Evolutionary conservation across 495 filamentous ascomycete genomes (phyloP).

Genomic region (Penicillium crystallinum): DNA sequence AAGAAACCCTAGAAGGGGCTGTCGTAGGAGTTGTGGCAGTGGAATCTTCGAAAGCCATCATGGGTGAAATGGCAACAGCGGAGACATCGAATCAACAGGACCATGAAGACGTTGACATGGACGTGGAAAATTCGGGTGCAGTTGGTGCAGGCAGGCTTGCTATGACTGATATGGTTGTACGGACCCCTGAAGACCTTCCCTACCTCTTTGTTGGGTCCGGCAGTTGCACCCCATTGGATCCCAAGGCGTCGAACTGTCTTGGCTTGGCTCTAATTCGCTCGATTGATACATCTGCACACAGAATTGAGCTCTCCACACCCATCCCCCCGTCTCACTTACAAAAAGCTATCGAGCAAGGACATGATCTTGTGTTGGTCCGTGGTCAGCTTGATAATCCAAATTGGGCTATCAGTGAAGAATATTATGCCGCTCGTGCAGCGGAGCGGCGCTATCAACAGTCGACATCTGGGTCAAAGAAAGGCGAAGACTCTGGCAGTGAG

Average conservation of each 20-base stretch:
- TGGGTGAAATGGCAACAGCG: slow-evolving; percentile 8
- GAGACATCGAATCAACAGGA: slow-evolving; percentile 6
- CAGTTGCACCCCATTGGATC: slow-evolving; percentile 37
- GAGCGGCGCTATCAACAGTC: slow-evolving; percentile 30
- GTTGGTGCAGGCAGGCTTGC: background rate
- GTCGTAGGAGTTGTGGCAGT: slow-evolving; percentile 53
- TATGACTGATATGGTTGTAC: slow-evolving; percentile 22
- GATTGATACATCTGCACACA: slow-evolving; percentile 34
- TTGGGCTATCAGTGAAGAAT: slow-evolving; percentile 47
- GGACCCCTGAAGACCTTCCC: slow-evolving; percentile 35
- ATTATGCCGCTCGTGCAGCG: slow-evolving; percentile 36
- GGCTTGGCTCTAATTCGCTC: slow-evolving; percentile 50
- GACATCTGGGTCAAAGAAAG: slow-evolving; percentile 22
- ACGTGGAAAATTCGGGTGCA: slow-evolving; percentile 2
- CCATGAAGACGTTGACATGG: slow-evolving; percentile 25
- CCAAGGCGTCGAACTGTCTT: slow-evolving; percentile 39
- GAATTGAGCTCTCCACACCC: slow-evolving; percentile 46
- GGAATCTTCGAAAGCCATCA: slow-evolving; percentile 39
- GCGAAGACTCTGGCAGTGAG: slow-evolving; percentile 6
- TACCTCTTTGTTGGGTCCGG: slow-evolving; percentile 40
- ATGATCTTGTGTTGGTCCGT: slow-evolving; percentile 46
- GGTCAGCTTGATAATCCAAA: slow-evolving; percentile 49
- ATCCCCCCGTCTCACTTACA: slow-evolving; percentile 33
- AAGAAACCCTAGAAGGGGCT: slow-evolving; percentile 51
- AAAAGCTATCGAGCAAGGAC: slow-evolving; percentile 29